Base-by-base conservation (phyloP, 257 asterid genomes). In the Scutellaria barbata region DNA sequence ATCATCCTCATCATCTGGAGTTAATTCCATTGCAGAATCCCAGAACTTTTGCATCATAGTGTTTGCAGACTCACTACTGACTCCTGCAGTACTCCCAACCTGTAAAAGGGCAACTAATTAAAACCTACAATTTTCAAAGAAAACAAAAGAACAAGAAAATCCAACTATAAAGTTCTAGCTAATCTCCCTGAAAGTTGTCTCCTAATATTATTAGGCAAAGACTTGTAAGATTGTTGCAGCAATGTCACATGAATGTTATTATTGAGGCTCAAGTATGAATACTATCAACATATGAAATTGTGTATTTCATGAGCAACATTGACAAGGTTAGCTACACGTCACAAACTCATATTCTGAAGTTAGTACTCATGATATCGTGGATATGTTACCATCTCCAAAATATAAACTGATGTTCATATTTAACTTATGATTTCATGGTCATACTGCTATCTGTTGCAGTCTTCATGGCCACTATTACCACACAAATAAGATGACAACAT, bases 21-120 rank as follows among this genome's bases (percentile, higher is more conserved):
- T 52, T 78, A 86, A 83, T 35, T 90, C 95, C 95, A 94, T 85
- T 9, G 99, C 99, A 64, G 99, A 94, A 89, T 94, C 99, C 99
- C 99, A 94, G 81, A 94, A 91, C 65, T 79, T 94, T 76, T 89
- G 98, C 96, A 94, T 85, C 96, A 94, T 84, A 53, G 83, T 72
- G 82, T 81, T 88, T 66, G 96, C 76, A 70, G 95, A 81, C 82
- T 95, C 99, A 52, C 78, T 79, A 61, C 63, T 80, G 17, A 73
- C 87, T 80, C 92, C 96, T 66, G 92, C 85, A 77, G 88, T 77
- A 80, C 69, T 88, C 71, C 98, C 99, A 75, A 87, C 97, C 99
- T 95, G 82, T 53, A 81, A 45, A 69, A 73, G 60, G 67, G 50
- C 73, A 63, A 58, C 30, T 30, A 12, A 54, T 65, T 37, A 75